A percentile compares a stretch with the other conserved stretches of the same genome.
Conservation (phyloP, 495 filamentous ascomycete species). For the Astrothelium macrocarpum region DNA sequence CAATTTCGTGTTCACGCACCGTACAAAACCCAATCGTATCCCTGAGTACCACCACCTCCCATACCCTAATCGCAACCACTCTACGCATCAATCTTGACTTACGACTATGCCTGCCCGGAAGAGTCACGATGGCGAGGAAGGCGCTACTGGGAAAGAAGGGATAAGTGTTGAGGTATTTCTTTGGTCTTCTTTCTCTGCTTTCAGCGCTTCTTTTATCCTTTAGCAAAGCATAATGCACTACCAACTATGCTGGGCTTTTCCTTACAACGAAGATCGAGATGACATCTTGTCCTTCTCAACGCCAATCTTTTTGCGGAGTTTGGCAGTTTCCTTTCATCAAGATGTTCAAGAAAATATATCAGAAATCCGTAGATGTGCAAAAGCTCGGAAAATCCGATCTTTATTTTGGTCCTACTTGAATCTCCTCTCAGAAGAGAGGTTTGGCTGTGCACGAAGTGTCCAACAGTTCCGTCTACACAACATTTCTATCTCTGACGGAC, state of each 20-base stretch:
- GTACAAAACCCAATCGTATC: background rate
- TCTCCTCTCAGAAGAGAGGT: too few species aligned
- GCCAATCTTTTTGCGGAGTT: too few species aligned
- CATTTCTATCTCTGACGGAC: too few species aligned
- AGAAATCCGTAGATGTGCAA: too few species aligned
- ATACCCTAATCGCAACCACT: background rate
- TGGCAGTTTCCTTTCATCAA: too few species aligned
- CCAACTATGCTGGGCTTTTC: background rate
- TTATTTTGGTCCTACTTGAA: too few species aligned
- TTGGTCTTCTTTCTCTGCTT: background rate
- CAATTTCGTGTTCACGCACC: background rate
- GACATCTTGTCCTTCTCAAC: background rate
- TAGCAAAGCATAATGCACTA: background rate
- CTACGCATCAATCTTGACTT: background rate
- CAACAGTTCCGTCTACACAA: too few species aligned
- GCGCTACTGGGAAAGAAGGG: conserved; percentile 21
- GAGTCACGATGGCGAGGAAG: conserved; percentile 25
- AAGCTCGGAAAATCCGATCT: too few species aligned
- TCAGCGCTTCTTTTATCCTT: background rate
- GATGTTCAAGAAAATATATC: too few species aligned
- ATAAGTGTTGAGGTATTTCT: conserved; percentile 29
- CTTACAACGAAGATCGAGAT: background rate
- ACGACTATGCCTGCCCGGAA: conserved; percentile 32
- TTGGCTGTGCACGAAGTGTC: too few species aligned
- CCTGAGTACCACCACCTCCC: background rate